These are phyloP conservation scores for Acer negundo DNA, from an alignment of 345 rosid genomes.

Conservation along the genomic window DNA sequence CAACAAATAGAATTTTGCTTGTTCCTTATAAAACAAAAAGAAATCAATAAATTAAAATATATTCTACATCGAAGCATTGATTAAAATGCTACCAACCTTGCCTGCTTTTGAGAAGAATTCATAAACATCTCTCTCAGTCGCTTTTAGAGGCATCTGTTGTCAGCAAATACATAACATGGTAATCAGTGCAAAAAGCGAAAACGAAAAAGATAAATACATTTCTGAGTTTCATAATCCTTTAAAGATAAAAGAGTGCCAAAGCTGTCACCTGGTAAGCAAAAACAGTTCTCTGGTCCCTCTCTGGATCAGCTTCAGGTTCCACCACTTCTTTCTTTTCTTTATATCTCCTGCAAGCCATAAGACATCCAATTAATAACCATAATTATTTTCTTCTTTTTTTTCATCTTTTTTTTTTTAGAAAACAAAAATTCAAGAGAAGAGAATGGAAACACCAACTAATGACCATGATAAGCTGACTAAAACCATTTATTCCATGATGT, in stretches of 20 bases:
- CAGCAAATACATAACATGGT: conserved; percentile 20
- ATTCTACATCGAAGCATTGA: conserved; percentile 8
- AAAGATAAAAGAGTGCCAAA: conserved; percentile 1
- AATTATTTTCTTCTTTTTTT: background rate
- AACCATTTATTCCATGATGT: background rate
- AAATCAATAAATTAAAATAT: background rate
- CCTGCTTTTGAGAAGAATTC: conserved; percentile 96
- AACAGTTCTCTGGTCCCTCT: conserved; percentile 96
- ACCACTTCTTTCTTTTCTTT: conserved; percentile 77
- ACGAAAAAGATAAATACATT: background rate
- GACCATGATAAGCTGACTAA: background rate
- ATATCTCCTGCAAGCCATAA: conserved; percentile 50
- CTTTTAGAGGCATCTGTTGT: conserved; percentile 92
- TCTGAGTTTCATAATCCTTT: background rate
- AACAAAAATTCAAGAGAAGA: background rate
- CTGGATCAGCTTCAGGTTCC: conserved; percentile 94
- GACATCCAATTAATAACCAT: conserved; percentile 6
- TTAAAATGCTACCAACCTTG: conserved; percentile 55
- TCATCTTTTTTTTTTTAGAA: background rate
- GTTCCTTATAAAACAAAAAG: background rate
- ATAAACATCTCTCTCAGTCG: conserved; percentile 86
- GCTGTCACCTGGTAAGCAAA: conserved; percentile 81
- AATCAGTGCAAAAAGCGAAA: background rate
- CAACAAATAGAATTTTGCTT: background rate
- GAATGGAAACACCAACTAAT: background rate